phyloP scores from a whole-genome alignment of 1,139 yeast genomes.

The Hyphopichia buzzinii region DNA sequence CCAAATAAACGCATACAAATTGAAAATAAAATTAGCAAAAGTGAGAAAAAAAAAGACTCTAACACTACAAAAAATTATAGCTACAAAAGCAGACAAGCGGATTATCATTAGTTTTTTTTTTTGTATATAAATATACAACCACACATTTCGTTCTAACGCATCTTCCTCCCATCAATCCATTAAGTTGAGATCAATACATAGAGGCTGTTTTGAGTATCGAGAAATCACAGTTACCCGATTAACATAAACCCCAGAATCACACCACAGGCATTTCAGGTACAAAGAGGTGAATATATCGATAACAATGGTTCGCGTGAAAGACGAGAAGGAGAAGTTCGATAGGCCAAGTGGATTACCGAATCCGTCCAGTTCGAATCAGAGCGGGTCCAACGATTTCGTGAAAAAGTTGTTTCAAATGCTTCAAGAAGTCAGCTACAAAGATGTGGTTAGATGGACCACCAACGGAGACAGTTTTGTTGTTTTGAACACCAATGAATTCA shows the following conservation, averaged over 20 bases:
- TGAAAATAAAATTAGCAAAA: neutral
- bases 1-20: too few relatives aligned
- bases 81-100: neutral
- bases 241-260: too few relatives aligned
- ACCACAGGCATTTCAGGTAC: too few relatives aligned
- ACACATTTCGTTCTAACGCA: too few relatives aligned
- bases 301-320: neutral
- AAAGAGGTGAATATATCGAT: too few relatives aligned
- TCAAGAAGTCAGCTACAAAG: slow-evolving; percentile 70
- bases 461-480: slow-evolving; percentile 86
- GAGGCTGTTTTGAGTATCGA: too few relatives aligned
- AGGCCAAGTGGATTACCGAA: slow-evolving; percentile 10
- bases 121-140: too few relatives aligned
- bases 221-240: too few relatives aligned
- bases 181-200: too few relatives aligned
- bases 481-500: slow-evolving; percentile 83
- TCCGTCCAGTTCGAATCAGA: slow-evolving; percentile 27
- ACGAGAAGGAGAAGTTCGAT: neutral
- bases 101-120: too few relatives aligned
- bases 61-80: neutral
- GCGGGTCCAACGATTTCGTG: slow-evolving; percentile 70
- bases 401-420: slow-evolving; percentile 79
- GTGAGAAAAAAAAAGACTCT: neutral
- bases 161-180: too few relatives aligned
- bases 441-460: slow-evolving; percentile 81